A percentile compares a stretch with the other conserved stretches of the same genome.
Evolutionary conservation across 192 early-diverging fungal species (phyloP).

Genomic region (Coemansia sp.): DNA sequence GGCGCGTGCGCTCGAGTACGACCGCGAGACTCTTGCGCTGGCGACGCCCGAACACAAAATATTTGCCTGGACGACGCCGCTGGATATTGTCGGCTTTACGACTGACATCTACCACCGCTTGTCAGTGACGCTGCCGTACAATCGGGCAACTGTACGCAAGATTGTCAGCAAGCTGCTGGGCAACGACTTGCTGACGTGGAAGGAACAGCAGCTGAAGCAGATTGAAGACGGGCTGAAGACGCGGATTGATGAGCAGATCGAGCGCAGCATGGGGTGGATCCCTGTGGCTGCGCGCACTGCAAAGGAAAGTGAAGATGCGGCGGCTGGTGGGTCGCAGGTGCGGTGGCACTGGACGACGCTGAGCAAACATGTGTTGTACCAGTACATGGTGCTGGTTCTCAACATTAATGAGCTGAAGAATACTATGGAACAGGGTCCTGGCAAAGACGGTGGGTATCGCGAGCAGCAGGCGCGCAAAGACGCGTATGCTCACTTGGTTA

Average conservation of each 20-base stretch:
- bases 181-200: constrained; percentile 48
- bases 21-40: constrained; percentile 33
- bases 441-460: constrained; percentile 42
- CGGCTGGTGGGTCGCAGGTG: constrained; percentile 31
- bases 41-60: constrained; percentile 43
- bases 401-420: constrained; percentile 51
- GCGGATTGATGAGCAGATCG: constrained; percentile 50
- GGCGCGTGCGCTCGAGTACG: constrained; percentile 49
- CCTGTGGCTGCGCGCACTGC: constrained; percentile 31
- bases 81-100: constrained; percentile 52
- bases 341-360: constrained; percentile 57
- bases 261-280: constrained; percentile 50
- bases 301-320: constrained; percentile 30
- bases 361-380: constrained; percentile 53
- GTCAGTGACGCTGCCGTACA: constrained; percentile 45
- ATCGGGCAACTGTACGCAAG: constrained; percentile 50
- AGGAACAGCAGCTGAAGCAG: constrained; percentile 53
- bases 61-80: constrained; percentile 49
- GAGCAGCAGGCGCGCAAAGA: constrained; percentile 56
- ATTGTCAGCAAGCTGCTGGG: constrained; percentile 53
- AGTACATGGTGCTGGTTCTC: constrained; percentile 52
- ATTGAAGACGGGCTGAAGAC: constrained; percentile 51
- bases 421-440: constrained; percentile 11
- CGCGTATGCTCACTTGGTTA: constrained; percentile 52
- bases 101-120: constrained; percentile 39